Base-by-base conservation (phyloP, 2,329 filamentous ascomycete genomes). In the Dactylellina cionopaga region DNA sequence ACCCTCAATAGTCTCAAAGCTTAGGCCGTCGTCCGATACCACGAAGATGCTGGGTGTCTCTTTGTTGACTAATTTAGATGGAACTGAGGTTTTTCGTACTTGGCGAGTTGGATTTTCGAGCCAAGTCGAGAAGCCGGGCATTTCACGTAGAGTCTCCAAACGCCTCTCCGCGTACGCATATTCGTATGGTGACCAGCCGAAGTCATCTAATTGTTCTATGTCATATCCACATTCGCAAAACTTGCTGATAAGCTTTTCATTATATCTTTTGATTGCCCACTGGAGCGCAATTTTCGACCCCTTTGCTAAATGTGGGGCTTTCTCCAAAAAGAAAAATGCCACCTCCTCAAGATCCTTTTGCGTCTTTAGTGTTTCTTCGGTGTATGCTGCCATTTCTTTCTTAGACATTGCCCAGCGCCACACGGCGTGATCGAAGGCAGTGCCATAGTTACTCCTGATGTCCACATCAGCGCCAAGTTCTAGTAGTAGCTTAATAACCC, bases 401-500 rank as follows among this genome's bases (percentile, higher is more conserved):
- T 52, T 71, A 24, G 49, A 56, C 15, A 31, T 55, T 0, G 29
- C 49, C 65, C 65, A 71, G 7, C n/a, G 7, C 13, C 25, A 54
- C 5, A 63, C 25, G 25, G 65, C 49, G 5, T 62, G 65, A 17
- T 63, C 58, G 7, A 71, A 51, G 4, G 39, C 49, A 17, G 39
- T 56, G 7, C 65, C 65, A 31, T 33, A 33, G 0, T 41, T 19
- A 22, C 56, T 63, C 51, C 47, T 56, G 41, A 56, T 49, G 33
- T 68, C 56, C 31, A 70, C 47, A 19, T 75, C 59, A 3, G 69
- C 75, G 7, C 74, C 75, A 15, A 70, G 65, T 3, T 74, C 69
- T 2, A 76, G 51, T n/a, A 76, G 64, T 9, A 73, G 56, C 24
- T 59, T 55, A 2, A 76, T 64, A 39, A 76, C 49, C 4, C 66